These are phyloP conservation scores for Solanum lycopersicoides DNA, from an alignment of 257 asterid species.

Conservation along the genomic window DNA sequence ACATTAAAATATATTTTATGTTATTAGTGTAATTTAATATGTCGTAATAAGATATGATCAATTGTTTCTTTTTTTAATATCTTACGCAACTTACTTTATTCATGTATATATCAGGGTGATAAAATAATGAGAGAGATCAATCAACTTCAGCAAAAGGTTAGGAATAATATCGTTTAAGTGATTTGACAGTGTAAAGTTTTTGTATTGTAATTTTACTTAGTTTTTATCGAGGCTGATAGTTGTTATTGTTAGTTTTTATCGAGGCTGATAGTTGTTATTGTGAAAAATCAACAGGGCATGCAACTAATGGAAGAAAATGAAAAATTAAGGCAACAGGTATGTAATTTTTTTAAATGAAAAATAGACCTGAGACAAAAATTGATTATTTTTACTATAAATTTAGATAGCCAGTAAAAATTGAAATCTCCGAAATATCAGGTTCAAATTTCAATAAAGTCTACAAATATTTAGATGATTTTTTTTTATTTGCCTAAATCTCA, in stretches of 20 bases:
- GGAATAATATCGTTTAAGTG: not conserved
- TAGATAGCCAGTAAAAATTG: fast-evolving
- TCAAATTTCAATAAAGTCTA: not conserved
- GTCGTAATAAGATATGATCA: not conserved
- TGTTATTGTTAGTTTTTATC: not conserved
- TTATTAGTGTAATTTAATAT: not conserved
- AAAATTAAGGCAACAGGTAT: slow-evolving; percentile 50
- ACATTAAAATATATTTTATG: not conserved
- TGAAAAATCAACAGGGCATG: slow-evolving; percentile 36
- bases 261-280: not conserved
- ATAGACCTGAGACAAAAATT: no score
- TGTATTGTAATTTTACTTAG: not conserved
- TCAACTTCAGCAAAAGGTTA: slow-evolving; percentile 73
- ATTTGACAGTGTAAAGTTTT: not conserved
- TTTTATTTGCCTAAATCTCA: not conserved
- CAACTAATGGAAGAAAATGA: slow-evolving; percentile 63
- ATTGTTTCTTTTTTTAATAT: not conserved
- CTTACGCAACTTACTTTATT: not conserved
- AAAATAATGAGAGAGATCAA: slow-evolving; percentile 58
- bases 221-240: not conserved
- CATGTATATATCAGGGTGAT: slow-evolving; percentile 36
- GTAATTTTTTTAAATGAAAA: not conserved
- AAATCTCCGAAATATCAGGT: not conserved
- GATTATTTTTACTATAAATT: not conserved
- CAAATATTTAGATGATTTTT: not conserved